Percentiles rank a stretch among this genome's conserved stretches.
phyloP scores from a whole-genome alignment of 2,329 filamentous ascomycete genomes.

The Trichocomaceae sp. region DNA sequence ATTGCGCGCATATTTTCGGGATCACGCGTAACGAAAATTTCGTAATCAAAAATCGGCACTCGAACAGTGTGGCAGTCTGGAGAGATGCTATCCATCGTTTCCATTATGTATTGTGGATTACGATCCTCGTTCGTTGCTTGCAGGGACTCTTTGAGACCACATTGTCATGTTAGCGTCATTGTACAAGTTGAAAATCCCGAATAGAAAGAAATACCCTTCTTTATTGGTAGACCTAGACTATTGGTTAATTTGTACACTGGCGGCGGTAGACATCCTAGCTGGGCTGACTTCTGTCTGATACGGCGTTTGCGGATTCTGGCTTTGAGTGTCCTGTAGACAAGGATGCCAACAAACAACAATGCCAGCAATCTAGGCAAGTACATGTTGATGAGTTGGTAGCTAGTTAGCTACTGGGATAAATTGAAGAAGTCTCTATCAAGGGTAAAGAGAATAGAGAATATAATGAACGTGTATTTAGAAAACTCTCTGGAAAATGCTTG shows the following conservation, averaged over 20 bases:
- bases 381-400: not conserved
- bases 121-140: constrained; percentile 14
- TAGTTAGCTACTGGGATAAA: not conserved
- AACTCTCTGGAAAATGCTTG: not conserved
- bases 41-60: constrained; percentile 13
- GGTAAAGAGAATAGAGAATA: not conserved
- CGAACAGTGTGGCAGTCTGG: constrained; percentile 14
- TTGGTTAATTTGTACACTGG: constrained; percentile 13
- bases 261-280: constrained; percentile 13
- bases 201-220: constrained; percentile 6
- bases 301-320: constrained; percentile 9
- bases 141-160: constrained; percentile 6
- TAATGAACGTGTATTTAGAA: not conserved
- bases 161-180: not conserved
- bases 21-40: constrained; percentile 32
- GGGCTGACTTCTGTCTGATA: constrained; percentile 3
- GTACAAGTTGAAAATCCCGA: not conserved
- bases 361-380: constrained; percentile 3
- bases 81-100: constrained; percentile 13
- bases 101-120: constrained; percentile 13
- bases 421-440: not conserved
- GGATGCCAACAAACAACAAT: constrained; percentile 2
- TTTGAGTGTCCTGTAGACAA: constrained; percentile 11
- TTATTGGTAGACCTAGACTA: constrained; percentile 9
- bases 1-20: constrained; percentile 50